Evolutionary conservation across 1,284 basidiomycete genomes (phyloP).

Genomic region (Microbotryum silenes-acaulis): DNA sequence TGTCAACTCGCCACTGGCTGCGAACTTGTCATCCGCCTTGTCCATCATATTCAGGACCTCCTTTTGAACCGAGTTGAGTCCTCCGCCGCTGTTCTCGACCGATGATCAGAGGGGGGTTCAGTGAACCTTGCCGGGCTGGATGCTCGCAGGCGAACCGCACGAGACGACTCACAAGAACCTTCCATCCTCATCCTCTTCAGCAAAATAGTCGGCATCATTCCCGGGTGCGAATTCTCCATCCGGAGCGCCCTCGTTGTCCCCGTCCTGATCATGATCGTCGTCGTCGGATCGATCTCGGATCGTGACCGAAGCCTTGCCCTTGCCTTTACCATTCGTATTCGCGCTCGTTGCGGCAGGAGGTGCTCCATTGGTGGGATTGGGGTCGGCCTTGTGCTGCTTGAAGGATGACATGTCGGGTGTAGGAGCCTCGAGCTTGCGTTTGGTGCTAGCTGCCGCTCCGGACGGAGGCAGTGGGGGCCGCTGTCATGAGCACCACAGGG

Average conservation of each 20-base stretch:
- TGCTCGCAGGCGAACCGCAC: not conserved
- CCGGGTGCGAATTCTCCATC: slow-evolving; percentile 46
- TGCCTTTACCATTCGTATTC: slow-evolving; percentile 28
- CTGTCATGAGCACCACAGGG: slow-evolving; percentile 8
- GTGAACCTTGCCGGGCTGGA: not conserved
- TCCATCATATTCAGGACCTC: slow-evolving; percentile 85
- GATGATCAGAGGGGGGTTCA: not conserved
- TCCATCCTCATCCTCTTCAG: slow-evolving; percentile 83
- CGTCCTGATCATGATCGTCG: slow-evolving; percentile 45
- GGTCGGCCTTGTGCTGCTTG: slow-evolving; percentile 21
- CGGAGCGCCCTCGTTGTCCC: slow-evolving; percentile 17
- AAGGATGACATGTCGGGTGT: slow-evolving; percentile 12
- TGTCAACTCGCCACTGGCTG: slow-evolving; percentile 53
- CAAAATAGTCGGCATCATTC: slow-evolving; percentile 78
- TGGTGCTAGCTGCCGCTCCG: slow-evolving; percentile 5
- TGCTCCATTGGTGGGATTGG: not conserved
- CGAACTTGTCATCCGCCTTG: slow-evolving; percentile 56
- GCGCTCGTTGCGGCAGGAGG: not conserved
- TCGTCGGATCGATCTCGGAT: slow-evolving; percentile 38
- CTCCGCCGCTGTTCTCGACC: slow-evolving; percentile 53
- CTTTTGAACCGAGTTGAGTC: slow-evolving; percentile 80
- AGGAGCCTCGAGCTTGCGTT: slow-evolving; percentile 23
- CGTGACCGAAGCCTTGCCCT: slow-evolving; percentile 11
- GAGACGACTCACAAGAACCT: slow-evolving; percentile 54
- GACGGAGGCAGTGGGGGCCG: slow-evolving; percentile 24